phyloP scores from a whole-genome alignment of 345 rosid species.

The Streptanthus diversifolius region DNA sequence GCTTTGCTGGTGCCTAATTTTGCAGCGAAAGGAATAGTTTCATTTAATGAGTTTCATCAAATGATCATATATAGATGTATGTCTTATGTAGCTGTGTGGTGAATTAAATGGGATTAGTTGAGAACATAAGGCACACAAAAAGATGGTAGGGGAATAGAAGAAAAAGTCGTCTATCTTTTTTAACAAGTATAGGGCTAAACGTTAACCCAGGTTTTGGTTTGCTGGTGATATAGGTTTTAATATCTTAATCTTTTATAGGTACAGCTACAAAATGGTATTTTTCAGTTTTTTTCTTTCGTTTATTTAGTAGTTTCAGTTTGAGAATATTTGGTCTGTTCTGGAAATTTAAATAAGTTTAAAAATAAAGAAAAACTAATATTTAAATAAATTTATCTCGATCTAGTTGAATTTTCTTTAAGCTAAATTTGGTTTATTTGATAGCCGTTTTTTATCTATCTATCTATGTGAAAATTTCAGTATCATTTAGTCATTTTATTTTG shows the following conservation, averaged over 20 bases:
- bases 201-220: constrained; percentile 21
- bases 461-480: neutral
- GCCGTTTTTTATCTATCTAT: neutral
- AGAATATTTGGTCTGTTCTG: neutral
- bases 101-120: constrained; percentile 76
- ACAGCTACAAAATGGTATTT: constrained; percentile 18
- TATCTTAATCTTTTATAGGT: constrained; percentile 20
- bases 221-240: constrained; percentile 8
- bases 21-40: constrained; percentile 42
- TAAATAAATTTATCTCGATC: neutral
- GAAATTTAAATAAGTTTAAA: neutral
- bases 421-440: neutral
- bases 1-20: constrained; percentile 52
- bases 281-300: constrained; percentile 2
- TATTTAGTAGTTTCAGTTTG: neutral
- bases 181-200: neutral
- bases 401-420: neutral
- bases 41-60: constrained; percentile 39
- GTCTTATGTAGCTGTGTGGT: constrained; percentile 31
- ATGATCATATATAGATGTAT: constrained; percentile 10
- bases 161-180: constrained; percentile 7
- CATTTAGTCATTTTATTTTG: neutral
- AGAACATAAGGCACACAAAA: constrained; percentile 40
- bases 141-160: constrained; percentile 21
- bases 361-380: neutral